These are phyloP conservation scores for Aspergillus fumigatus DNA, from an alignment of 2,329 filamentous ascomycete species.

Conservation along the genomic window DNA sequence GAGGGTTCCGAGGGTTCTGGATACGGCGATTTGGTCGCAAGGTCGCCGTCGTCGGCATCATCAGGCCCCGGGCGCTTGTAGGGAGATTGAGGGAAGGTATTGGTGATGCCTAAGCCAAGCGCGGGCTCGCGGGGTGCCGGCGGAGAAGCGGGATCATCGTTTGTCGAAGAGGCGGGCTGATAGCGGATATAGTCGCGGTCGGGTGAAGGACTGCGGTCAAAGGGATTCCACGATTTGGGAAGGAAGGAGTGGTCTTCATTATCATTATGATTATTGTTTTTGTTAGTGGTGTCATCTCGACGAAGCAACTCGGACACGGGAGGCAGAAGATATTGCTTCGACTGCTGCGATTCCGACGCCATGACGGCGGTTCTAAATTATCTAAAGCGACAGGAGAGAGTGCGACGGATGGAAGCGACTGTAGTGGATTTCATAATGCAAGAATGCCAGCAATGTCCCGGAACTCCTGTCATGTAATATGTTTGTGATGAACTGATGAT, in stretches of 20 bases:
- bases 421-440: background rate
- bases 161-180: background rate
- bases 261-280: background rate
- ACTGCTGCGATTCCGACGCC: conserved; percentile 1
- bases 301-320: background rate
- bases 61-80: background rate
- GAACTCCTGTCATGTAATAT: background rate
- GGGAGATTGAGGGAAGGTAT: background rate
- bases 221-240: background rate
- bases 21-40: background rate
- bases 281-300: background rate
- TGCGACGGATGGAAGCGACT: background rate
- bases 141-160: background rate
- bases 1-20: background rate
- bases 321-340: conserved; percentile 4
- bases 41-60: background rate
- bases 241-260: background rate
- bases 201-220: background rate
- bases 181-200: conserved; percentile 5
- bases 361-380: background rate
- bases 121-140: background rate
- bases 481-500: too few species aligned
- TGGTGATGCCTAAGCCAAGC: background rate
- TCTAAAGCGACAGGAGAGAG: background rate
- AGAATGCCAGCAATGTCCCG: background rate